Evolutionary conservation across 257 asterid genomes (phyloP), one percentile per base, ranked within the genome.

Genomic region (Solanum rostratum): DNA sequence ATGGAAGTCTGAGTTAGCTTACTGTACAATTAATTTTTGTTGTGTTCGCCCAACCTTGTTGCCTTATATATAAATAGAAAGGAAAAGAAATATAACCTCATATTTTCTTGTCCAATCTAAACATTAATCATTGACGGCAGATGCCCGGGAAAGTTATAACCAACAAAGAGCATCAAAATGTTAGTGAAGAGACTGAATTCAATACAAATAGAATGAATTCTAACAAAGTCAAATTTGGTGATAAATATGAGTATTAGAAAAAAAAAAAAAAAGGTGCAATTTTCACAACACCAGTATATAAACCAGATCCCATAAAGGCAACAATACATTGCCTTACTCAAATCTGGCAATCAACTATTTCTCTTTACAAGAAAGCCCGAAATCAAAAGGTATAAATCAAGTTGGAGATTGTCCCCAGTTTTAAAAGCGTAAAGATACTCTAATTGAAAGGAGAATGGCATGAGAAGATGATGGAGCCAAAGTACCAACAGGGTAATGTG

Each of bases 391-490:
- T 41, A 41, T 41, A 53, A 39, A 88, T 82, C 89, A 85, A 89
- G 88, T 85, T 79, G 86, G 90, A 85, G 88, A 84, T 86, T 88
- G 87, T 83, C 86, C 85, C 85, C 79, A 73, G 74, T 85, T 82
- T 69, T 62, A 37, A 86, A 71, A 84, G 87, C 43, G 84, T 62
- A 68, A 84, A 87, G 39, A 33, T 33, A 33, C 87, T 81, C 85
- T 86, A 71, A 86, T 78, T 89, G 87, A 82, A 86, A 88, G 86
- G 90, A 91, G 84, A 93, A 90, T 87, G 80, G 84, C 60, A 85
- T 20, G 70, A 3, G 91, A 91, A 80, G 88, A 90, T 6, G 93
- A 88, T 73, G 96, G 97, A 79, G 94, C 95, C 87, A 93, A 45
- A 46, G 90, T 92, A 33, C 91, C 87, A 55, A 41, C 83, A 0